Evolutionary conservation across 805 yeast genomes (phyloP).

Genomic region (Nakazawaea pomicola): DNA sequence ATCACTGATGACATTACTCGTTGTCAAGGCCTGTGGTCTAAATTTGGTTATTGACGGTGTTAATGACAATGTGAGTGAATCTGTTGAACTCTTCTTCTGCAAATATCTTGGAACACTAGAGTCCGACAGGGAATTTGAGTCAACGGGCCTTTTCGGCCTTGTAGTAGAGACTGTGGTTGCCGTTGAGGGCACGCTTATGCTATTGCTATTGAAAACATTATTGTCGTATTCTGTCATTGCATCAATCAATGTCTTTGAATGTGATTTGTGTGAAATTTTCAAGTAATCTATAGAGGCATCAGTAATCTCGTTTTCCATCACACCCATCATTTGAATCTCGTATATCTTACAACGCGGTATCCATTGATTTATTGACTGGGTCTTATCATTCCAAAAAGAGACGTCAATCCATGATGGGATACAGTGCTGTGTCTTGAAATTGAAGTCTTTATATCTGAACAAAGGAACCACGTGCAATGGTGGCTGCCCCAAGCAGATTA

Average conservation of each 20-base stretch:
- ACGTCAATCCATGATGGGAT: conserved; percentile 96
- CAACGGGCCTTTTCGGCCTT: not conserved
- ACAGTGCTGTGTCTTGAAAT: conserved; percentile 55
- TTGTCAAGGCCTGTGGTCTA: not conserved
- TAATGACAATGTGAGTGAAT: not conserved
- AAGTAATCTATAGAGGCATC: conserved; percentile 63
- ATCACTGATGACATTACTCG: conserved; percentile 17
- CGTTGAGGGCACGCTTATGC: too few relatives aligned
- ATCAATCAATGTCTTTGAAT: conserved; percentile 41
- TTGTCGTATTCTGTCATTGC: conserved; percentile 69
- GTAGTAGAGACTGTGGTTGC: too few relatives aligned
- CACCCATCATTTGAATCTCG: conserved; percentile 97
- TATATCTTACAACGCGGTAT: conserved; percentile 92
- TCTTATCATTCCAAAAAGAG: conserved; percentile 75
- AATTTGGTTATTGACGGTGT: too few relatives aligned
- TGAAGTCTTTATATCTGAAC: conserved; percentile 60
- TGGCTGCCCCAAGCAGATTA: conserved; percentile 83
- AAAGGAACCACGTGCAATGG: conserved; percentile 92
- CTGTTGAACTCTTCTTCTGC: conserved; percentile 2
- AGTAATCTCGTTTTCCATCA: conserved; percentile 85
- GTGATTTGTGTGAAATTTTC: conserved; percentile 23
- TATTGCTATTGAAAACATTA: conserved; percentile 43
- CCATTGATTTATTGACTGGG: conserved; percentile 57
- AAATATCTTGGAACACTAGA: not conserved
- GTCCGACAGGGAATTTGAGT: not conserved